A percentile compares a stretch with the other conserved stretches of the same genome.
phyloP scores from a whole-genome alignment of 108 stramenopile species.

The Hondaea fermentalgiana region DNA sequence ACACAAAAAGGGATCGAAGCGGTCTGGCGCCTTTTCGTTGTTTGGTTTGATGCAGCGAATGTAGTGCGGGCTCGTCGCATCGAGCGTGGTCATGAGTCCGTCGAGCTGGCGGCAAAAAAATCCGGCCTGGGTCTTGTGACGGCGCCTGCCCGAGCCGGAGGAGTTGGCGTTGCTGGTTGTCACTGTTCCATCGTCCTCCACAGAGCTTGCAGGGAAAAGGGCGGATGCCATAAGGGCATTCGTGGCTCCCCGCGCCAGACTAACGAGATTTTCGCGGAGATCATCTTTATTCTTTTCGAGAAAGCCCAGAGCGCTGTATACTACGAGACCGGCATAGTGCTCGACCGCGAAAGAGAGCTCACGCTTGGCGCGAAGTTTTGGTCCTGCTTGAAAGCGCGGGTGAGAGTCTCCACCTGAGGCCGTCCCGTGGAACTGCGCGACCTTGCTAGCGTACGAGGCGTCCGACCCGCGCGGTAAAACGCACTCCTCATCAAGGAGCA shows the following conservation, averaged over 20 bases:
- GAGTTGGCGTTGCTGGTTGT: neutral
- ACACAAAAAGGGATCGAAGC: slow-evolving; percentile 59
- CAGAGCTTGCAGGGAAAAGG: neutral
- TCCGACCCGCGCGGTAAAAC: slow-evolving; percentile 29
- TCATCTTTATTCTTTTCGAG: slow-evolving; percentile 79
- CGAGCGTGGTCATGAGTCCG: slow-evolving; percentile 67
- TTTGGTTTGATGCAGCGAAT: slow-evolving; percentile 80
- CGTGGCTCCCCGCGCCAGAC: slow-evolving; percentile 10
- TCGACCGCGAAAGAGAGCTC: slow-evolving; percentile 63
- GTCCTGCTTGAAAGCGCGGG: neutral
- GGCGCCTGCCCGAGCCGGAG: neutral
- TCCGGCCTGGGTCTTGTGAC: slow-evolving; percentile 27
- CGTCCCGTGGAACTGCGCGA: neutral
- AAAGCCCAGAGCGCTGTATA: slow-evolving; percentile 68
- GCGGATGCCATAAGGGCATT: neutral
- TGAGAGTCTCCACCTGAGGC: slow-evolving; percentile 31
- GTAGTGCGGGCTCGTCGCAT: slow-evolving; percentile 67
- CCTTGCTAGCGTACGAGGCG: slow-evolving; percentile 17
- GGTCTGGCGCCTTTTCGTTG: slow-evolving; percentile 40
- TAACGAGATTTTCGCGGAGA: neutral
- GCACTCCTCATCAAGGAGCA: slow-evolving; percentile 38
- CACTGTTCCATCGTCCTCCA: neutral
- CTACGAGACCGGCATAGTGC: slow-evolving; percentile 79
- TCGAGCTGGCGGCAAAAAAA: slow-evolving; percentile 63
- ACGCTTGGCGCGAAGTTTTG: slow-evolving; percentile 56